Evolutionary conservation across 805 yeast genomes (phyloP).

Genomic region (Candida namnaoensis): DNA sequence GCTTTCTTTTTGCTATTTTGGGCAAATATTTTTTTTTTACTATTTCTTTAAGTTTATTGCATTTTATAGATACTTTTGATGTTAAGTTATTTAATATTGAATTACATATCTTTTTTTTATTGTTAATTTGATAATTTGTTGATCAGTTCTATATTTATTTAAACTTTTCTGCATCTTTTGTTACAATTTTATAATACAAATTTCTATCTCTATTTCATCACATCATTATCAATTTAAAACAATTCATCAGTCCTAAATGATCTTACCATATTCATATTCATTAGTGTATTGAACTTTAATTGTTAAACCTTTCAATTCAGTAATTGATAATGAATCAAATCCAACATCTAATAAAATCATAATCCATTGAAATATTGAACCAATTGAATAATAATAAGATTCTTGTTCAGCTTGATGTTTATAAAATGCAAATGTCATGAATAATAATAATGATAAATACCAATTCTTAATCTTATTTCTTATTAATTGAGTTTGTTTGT

Average conservation of each 20-base stretch:
- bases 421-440: slow-evolving; percentile 4
- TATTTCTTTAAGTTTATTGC: no score
- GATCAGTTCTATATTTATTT: no score
- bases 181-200: no score
- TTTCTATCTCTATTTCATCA: no score
- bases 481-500: background rate
- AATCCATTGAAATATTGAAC: slow-evolving; percentile 10
- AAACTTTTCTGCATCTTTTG: no score
- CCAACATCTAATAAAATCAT: slow-evolving; percentile 4
- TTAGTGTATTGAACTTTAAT: slow-evolving; percentile 1
- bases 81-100: no score
- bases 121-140: no score
- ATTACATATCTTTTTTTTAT: no score
- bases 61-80: no score
- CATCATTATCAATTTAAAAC: no score
- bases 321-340: slow-evolving; percentile 4
- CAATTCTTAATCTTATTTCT: slow-evolving; percentile 1
- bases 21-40: no score
- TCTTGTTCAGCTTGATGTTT: slow-evolving; percentile 10
- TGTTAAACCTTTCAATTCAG: slow-evolving; percentile 1
- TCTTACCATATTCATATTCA: slow-evolving; percentile 1
- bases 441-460: background rate
- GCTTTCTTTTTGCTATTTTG: slow-evolving; percentile 15
- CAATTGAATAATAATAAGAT: slow-evolving; percentile 7
- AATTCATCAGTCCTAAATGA: no score